Evolutionary conservation across 1,139 yeast genomes (phyloP), one percentile per base, ranked within the genome.

Genomic region (Citeromyces hawaiiensis): DNA sequence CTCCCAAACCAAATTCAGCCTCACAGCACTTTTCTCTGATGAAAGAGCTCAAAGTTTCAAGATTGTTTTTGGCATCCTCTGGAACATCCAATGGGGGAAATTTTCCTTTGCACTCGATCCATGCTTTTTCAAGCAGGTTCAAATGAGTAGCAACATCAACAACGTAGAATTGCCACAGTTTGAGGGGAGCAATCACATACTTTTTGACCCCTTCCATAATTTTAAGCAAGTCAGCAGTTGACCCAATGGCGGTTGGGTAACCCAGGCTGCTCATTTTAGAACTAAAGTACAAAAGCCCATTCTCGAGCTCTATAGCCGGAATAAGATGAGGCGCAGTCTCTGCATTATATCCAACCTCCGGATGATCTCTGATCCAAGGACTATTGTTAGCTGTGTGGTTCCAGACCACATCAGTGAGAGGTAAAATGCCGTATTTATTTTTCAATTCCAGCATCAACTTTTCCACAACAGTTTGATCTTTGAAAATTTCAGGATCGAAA

Each of bases 301-400:
- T 66, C 55, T 91, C 98, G 44, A 91, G 69, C 48, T 81, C 96
- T 40, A 87, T 79, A 1, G 97, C 96, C 2, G 94, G 63, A 16
- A 57, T 67, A 47, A 91, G 68, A 58, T 91, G 96, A 4, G 97
- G 96, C 2, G 97, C 94, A 3, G 96, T 88, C 41, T 71, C 72
- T 27, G 70, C 70, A 45, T 85, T 83, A 60, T 91, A 91, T 6
- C 97, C 97, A 2, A 86, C 75, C 31, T 88, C 96, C 0, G 97
- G 97, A 49, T 82, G 87, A 3, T 79, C 81, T 40, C 72, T 62
- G 33, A 91, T 59, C 98, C 98, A 91, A 1, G 54, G 61, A 0
- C 97, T 86, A 57, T 91, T 85, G 54, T 83, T 70, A 2, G 97
- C 96, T 0, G 97, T 91, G 55, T 91, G 98, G 56, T 91, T 91